Evolutionary conservation across 306 rosid species (phyloP).

Genomic region (Cucurbita moschata): DNA sequence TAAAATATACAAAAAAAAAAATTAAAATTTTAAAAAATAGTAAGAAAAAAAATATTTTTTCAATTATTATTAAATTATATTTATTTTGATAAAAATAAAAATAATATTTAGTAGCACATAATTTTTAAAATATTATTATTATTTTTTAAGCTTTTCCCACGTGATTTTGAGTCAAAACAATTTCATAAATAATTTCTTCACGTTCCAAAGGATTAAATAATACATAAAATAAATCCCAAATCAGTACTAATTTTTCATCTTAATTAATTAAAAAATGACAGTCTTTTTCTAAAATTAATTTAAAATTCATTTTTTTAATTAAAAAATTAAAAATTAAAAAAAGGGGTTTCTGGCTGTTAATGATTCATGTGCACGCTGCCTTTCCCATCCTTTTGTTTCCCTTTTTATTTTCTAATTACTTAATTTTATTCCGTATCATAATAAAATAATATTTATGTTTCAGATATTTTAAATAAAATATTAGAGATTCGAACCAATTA

Average conservation of each 20-base stretch:
- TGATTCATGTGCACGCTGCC: background rate
- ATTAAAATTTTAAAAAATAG: no score
- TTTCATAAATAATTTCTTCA: background rate
- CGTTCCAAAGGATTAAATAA: background rate
- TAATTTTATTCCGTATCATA: background rate
- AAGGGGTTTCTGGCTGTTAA: background rate
- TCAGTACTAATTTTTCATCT: background rate
- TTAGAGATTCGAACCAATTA: background rate
- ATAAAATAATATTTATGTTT: background rate
- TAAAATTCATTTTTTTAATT: background rate
- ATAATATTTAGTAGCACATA: no score
- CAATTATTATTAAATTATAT: no score
- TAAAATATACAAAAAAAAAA: no score
- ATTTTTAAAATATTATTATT: no score
- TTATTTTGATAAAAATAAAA: no score
- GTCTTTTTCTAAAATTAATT: no score
- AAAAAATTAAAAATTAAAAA: background rate
- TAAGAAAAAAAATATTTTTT: no score
- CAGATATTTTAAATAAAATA: background rate
- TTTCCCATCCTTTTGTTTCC: background rate
- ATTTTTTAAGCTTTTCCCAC: background rate
- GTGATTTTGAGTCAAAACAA: background rate
- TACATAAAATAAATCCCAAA: background rate
- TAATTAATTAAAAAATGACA: background rate
- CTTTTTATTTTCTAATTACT: no score